Percentiles rank a stretch among this genome's conserved stretches.
Evolutionary conservation across 352 stramenopile species (phyloP).

Genomic region (Globisporangium megalacanthum): DNA sequence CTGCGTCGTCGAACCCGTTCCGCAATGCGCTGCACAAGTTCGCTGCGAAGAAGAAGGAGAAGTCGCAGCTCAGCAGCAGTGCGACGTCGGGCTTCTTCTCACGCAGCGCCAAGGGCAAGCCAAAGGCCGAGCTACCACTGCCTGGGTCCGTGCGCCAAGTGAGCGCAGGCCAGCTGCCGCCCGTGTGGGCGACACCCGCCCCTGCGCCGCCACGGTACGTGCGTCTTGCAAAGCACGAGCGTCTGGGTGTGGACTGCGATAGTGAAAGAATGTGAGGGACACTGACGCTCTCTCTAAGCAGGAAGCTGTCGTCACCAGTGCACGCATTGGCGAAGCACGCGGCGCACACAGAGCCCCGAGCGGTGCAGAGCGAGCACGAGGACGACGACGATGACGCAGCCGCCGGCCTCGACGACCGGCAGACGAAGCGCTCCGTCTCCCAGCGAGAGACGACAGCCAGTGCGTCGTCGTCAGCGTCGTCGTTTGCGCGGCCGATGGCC

Average conservation of each 20-base stretch:
- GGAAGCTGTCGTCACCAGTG: conserved; percentile 29
- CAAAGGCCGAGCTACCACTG: conserved; percentile 36
- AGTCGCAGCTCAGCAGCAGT: conserved; percentile 33
- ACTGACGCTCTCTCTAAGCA: conserved; percentile 4
- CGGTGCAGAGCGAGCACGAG: conserved; percentile 9
- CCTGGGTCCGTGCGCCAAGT: conserved; percentile 75
- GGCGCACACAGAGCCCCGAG: conserved; percentile 1
- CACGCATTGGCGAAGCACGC: conserved; percentile 9
- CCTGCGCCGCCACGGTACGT: conserved; percentile 40
- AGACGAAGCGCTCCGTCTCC: conserved; percentile 10
- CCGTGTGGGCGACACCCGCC: conserved; percentile 68
- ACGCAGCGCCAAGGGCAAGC: conserved; percentile 22
- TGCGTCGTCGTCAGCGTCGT: neutral
- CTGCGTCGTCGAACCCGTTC: conserved; percentile 60
- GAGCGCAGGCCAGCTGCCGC: conserved; percentile 59
- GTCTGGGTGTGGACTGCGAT: too few relatives aligned
- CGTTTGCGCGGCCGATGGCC: conserved; percentile 20
- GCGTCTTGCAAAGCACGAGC: neutral
- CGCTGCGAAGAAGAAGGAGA: conserved; percentile 63
- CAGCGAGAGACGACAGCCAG: neutral
- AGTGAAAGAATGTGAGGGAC: neutral
- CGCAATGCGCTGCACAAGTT: conserved; percentile 81
- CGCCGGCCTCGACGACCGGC: conserved; percentile 20
- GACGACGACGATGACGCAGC: conserved; percentile 20
- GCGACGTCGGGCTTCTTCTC: conserved; percentile 72